Percentiles rank a stretch among this genome's conserved stretches.
These are phyloP conservation scores for Papiliotrema laurentii DNA, from an alignment of 1,284 basidiomycete species.

Conservation along the genomic window DNA sequence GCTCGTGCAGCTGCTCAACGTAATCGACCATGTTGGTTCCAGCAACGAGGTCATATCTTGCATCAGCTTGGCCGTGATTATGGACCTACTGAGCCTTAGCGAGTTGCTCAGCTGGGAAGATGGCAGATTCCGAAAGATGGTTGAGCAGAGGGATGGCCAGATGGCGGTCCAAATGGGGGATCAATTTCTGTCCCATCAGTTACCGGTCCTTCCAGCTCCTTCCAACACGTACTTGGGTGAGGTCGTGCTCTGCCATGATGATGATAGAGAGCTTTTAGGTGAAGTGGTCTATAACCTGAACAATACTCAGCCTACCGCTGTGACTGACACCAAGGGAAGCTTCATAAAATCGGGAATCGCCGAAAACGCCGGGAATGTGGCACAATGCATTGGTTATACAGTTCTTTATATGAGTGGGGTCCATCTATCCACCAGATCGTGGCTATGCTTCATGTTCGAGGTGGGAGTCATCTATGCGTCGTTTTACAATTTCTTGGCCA, in stretches of 20 bases:
- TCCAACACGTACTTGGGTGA: conserved; percentile 59
- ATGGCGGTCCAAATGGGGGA: conserved; percentile 91
- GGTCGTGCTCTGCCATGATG: conserved; percentile 76
- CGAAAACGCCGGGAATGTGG: conserved; percentile 5
- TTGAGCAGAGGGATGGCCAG: conserved; percentile 86
- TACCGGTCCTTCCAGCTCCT: neutral
- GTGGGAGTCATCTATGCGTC: too few relatives aligned
- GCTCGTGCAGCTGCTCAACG: conserved; percentile 69
- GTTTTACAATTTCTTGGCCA: neutral
- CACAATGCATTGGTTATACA: neutral
- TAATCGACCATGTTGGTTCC: conserved; percentile 97
- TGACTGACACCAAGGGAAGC: neutral
- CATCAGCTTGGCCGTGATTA: neutral
- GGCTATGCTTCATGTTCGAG: too few relatives aligned
- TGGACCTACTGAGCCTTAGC: conserved; percentile 45
- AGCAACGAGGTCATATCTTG: conserved; percentile 86
- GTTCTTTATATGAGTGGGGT: neutral
- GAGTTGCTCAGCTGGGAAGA: conserved; percentile 42
- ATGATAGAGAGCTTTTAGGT: too few relatives aligned
- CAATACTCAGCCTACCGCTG: neutral
- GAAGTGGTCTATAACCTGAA: too few relatives aligned
- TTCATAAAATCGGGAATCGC: conserved; percentile 1
- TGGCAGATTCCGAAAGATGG: conserved; percentile 61
- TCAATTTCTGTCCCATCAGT: conserved; percentile 62
- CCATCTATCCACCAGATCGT: neutral